Conservation (phyloP, 306 rosid genomes). For the Cucumis cinereus region DNA sequence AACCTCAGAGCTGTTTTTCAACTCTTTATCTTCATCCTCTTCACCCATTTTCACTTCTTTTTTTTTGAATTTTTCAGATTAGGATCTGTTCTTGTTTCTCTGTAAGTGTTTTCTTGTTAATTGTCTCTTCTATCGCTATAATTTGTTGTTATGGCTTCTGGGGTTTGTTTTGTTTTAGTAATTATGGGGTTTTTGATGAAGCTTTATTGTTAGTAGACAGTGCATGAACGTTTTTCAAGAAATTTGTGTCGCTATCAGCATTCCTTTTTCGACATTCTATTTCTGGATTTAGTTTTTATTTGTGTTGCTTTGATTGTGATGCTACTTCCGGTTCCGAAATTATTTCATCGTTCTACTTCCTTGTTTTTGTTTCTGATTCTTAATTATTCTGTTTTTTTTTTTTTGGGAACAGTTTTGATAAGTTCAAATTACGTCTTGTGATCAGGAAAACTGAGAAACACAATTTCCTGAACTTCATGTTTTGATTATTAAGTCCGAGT, state of each 20-base stretch:
- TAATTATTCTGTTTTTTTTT: neutral
- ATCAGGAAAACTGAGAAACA: neutral
- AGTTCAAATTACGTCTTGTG: neutral
- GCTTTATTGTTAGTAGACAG: neutral
- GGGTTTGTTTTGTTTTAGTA: neutral
- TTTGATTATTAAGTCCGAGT: neutral
- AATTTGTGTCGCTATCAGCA: neutral
- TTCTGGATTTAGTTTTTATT: neutral
- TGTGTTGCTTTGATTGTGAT: neutral
- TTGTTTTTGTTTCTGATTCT: neutral
- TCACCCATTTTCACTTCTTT: neutral
- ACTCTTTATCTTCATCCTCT: neutral
- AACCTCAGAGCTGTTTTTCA: neutral
- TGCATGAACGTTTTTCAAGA: neutral
- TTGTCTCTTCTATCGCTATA: neutral
- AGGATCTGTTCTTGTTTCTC: neutral
- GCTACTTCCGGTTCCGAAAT: neutral
- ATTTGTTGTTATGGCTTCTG: neutral
- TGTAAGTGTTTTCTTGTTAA: neutral
- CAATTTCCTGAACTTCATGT: too few species aligned
- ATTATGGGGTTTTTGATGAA: neutral
- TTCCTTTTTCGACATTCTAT: neutral
- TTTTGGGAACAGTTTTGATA: neutral
- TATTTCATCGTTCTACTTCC: neutral
- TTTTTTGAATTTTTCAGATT: neutral